Evolutionary conservation across 176 grass and related monocot genomes (phyloP).

Genomic region (Oryza meridionalis): DNA sequence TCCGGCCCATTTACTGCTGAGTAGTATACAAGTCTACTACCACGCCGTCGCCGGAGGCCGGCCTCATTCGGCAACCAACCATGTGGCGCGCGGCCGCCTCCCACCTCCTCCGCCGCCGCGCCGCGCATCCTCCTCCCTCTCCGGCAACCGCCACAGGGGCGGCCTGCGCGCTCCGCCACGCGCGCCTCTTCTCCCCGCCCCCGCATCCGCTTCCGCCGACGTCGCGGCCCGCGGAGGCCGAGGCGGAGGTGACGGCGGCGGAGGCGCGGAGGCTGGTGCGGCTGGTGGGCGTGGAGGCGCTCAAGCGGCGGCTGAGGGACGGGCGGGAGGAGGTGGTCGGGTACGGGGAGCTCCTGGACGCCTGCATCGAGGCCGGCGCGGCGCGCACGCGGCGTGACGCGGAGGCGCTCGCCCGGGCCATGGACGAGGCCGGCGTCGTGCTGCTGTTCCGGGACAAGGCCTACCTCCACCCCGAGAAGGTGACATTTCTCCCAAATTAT

Average conservation of each 20-base stretch:
- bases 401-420: constrained; percentile 40
- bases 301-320: constrained; percentile 45
- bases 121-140: neutral
- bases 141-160: neutral
- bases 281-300: constrained; percentile 47
- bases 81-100: constrained; percentile 5
- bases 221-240: neutral
- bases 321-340: constrained; percentile 52
- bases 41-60: neutral
- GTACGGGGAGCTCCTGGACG: constrained; percentile 59
- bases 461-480: constrained; percentile 78
- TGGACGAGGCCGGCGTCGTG: constrained; percentile 64
- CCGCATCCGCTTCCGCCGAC: neutral
- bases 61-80: neutral
- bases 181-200: neutral
- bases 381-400: constrained; percentile 59
- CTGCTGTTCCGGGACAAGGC: constrained; percentile 76
- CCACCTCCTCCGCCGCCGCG: neutral
- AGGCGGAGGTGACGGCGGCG: constrained; percentile 11
- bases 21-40: too few relatives aligned
- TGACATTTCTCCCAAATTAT: neutral
- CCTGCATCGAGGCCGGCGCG: constrained; percentile 55
- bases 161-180: neutral
- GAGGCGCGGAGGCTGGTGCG: constrained; percentile 53
- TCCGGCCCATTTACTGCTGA: neutral